Evolutionary conservation across 1,139 yeast species (phyloP), one percentile per base, ranked within the genome.

Genomic region (Geotrichum klebahnii): DNA sequence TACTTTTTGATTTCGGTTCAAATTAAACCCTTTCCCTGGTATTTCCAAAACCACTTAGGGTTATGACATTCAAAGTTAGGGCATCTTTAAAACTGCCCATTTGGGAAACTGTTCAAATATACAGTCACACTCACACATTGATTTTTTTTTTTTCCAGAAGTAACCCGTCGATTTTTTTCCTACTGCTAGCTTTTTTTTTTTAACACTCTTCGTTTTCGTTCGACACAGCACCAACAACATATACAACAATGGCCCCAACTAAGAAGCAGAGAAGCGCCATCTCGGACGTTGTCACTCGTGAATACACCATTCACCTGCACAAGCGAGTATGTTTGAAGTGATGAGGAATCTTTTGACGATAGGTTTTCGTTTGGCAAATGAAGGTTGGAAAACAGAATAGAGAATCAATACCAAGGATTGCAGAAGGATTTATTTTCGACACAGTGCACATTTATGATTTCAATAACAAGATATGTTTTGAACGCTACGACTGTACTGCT

Each of bases 271-370:
- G 61, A 57, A 85, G 88, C 81, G 97, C 97, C 78, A 81, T 88
- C 76, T 88, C 88, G 81, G 97, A 92, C 92, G 97, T 89, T 78
- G 97, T 94, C 78, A 87, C 98, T 76, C 96, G 99, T 79, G 99
- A 94, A 81, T 94, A 94, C 89, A 94, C 98, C 83, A 90, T 94
- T 79, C 92, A 94, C 90, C 80, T 92, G 78, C 96, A 89, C 96
- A 92, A 89, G 80, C 89, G 97, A 81, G 95, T 87, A 82, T 76
- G 94, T 84, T 49, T 38, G 19, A 20, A 38, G 14, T 32, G n/a
- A 8, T 32, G 35, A 32, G n/a, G 5, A 32, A 5, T 12, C n/a
- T 8, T 32, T 32, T 14, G 35, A n/a, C n/a, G n/a, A n/a, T n/a
- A n/a, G n/a, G n/a, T n/a, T n/a, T n/a, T n/a, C n/a, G 2, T 17